These are phyloP conservation scores for Anthracocystis walkeri DNA, from an alignment of 1,284 basidiomycete genomes.

Conservation along the genomic window DNA sequence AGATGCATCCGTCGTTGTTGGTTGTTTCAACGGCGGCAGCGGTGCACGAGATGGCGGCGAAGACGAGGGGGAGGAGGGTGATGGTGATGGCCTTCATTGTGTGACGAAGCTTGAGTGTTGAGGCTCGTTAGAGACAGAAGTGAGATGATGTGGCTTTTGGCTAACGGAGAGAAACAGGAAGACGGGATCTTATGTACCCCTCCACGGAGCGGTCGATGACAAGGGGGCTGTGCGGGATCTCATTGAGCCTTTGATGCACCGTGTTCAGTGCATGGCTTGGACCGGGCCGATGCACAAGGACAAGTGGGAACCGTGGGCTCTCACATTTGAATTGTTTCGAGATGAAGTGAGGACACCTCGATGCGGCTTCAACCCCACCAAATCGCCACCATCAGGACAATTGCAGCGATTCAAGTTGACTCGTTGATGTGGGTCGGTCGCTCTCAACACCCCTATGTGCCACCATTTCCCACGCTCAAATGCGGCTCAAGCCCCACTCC, in stretches of 20 bases:
- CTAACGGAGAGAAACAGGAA: neutral
- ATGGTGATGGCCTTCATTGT: conserved; percentile 9
- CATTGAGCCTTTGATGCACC: too few relatives aligned
- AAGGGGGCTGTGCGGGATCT: too few relatives aligned
- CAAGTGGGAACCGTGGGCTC: neutral
- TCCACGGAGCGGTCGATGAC: too few relatives aligned
- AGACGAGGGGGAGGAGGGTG: conserved; percentile 12
- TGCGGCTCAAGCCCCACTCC: neutral
- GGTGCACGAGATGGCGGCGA: neutral
- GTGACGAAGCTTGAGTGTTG: neutral
- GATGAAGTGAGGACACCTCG: neutral
- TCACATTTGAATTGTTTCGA: neutral
- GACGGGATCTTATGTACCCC: too few relatives aligned
- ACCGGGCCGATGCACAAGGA: too few relatives aligned
- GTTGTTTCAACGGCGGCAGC: neutral
- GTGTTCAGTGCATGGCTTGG: too few relatives aligned
- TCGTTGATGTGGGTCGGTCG: neutral
- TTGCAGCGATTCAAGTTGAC: conserved; percentile 13
- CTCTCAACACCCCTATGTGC: neutral
- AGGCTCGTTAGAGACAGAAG: neutral
- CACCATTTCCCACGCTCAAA: neutral
- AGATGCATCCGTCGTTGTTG: neutral
- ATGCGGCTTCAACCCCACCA: neutral
- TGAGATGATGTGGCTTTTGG: neutral
- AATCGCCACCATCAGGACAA: neutral